These are phyloP conservation scores for Citrus maxima DNA, from an alignment of 345 rosid genomes.

Conservation along the genomic window DNA sequence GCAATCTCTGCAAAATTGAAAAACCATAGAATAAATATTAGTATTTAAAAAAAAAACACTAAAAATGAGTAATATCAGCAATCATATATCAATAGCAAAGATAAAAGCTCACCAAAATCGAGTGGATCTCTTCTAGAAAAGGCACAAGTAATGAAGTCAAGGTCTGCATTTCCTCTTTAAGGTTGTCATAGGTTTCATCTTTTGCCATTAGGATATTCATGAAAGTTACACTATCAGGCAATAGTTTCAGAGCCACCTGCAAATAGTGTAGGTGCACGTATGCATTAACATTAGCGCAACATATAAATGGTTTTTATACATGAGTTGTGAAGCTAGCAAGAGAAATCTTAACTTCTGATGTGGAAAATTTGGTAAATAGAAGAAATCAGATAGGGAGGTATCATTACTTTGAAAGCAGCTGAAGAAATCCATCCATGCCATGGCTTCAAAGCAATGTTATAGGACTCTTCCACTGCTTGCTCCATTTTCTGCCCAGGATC, in stretches of 20 bases:
- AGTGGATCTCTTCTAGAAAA: constrained; percentile 57
- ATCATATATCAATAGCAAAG: not conserved
- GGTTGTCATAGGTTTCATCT: constrained; percentile 44
- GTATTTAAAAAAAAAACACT: not conserved
- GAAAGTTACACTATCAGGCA: constrained; percentile 68
- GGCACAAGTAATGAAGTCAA: constrained; percentile 53
- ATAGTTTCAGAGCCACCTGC: constrained; percentile 71
- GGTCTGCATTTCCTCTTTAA: constrained; percentile 57
- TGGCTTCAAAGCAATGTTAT: constrained; percentile 62
- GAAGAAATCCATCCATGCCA: constrained; percentile 96
- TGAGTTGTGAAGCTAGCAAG: not conserved
- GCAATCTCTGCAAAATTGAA: constrained; percentile 43
- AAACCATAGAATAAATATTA: not conserved
- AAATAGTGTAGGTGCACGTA: not conserved
- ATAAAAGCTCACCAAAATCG: constrained; percentile 49
- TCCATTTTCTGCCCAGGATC: constrained; percentile 65
- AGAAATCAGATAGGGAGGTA: not conserved
- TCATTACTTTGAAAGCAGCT: constrained; percentile 80
- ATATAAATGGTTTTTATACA: not conserved
- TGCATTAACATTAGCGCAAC: not conserved
- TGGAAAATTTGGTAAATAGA: not conserved
- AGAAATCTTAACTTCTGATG: not conserved
- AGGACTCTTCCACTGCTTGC: constrained; percentile 75
- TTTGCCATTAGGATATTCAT: constrained; percentile 48
- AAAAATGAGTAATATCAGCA: not conserved